These are phyloP conservation scores for Gossypium herbaceum DNA, from an alignment of 345 rosid genomes.

Conservation along the genomic window DNA sequence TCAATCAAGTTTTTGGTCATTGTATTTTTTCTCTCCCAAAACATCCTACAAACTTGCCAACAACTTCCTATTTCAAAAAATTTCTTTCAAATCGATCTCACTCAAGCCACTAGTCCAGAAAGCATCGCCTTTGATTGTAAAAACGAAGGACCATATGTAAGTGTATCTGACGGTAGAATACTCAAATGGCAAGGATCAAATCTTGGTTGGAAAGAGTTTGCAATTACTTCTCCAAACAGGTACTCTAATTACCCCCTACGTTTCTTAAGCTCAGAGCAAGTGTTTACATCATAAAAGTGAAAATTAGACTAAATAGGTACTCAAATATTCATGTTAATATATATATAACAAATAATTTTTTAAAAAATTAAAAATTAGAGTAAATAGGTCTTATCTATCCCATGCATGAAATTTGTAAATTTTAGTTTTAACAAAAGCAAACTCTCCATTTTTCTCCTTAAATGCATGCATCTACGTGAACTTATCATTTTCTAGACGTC, in stretches of 20 bases:
- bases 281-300: too few relatives aligned
- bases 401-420: not conserved
- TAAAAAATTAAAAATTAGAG: too few relatives aligned
- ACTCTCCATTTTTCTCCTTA: not conserved
- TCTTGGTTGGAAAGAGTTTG: slow-evolving; percentile 42
- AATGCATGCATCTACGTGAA: not conserved
- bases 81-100: slow-evolving; percentile 16
- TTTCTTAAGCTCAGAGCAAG: not conserved
- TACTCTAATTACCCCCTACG: not conserved
- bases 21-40: not conserved
- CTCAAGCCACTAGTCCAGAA: slow-evolving; percentile 40
- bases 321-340: too few relatives aligned
- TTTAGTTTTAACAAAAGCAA: not conserved
- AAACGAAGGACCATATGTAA: slow-evolving; percentile 50
- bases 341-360: too few relatives aligned
- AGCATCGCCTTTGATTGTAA: slow-evolving; percentile 50
- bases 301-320: too few relatives aligned
- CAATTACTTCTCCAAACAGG: slow-evolving; percentile 33
- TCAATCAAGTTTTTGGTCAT: not conserved
- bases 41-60: not conserved
- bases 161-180: slow-evolving; percentile 66
- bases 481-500: not conserved
- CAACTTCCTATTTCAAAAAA: not conserved
- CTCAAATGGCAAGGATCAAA: slow-evolving; percentile 33
- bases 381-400: not conserved